A percentile compares a stretch with the other conserved stretches of the same genome.
phyloP scores from a whole-genome alignment of 371 early-diverging fungal genomes.

The Apophysomyces variabilis region DNA sequence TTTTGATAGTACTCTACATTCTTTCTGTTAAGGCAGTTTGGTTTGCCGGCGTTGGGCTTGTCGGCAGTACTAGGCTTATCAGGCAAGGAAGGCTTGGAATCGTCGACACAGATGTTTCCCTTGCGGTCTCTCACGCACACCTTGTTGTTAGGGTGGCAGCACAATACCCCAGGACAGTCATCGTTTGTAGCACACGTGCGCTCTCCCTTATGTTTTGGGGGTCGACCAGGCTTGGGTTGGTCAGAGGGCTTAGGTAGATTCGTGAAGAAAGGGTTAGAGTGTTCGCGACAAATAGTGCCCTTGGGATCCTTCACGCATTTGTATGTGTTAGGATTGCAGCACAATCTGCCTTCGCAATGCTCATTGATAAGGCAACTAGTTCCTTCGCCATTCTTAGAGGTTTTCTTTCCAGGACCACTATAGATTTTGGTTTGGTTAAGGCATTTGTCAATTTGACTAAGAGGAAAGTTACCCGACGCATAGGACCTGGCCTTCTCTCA shows the following conservation, averaged over 20 bases:
- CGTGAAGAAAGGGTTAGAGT: not conserved
- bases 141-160: not conserved
- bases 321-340: not conserved
- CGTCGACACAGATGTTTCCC: not conserved
- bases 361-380: not conserved
- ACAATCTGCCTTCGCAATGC: not conserved
- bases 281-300: not conserved
- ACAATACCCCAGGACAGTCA: not conserved
- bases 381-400: not conserved
- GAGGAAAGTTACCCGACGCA: not conserved
- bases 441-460: not conserved
- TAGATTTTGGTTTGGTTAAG: not conserved
- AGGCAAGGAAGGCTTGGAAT: not conserved
- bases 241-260: not conserved
- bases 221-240: not conserved
- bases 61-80: not conserved
- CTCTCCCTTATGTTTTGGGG: not conserved
- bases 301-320: constrained; percentile 4
- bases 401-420: not conserved
- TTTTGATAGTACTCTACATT: too few species aligned
- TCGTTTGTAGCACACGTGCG: not conserved
- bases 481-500: not conserved
- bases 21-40: too few species aligned
- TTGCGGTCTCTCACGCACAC: not conserved
- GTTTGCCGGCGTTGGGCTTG: too few species aligned